These are phyloP conservation scores for Cladosporium sp. DNA, from an alignment of 2,329 filamentous ascomycete genomes.

Conservation along the genomic window DNA sequence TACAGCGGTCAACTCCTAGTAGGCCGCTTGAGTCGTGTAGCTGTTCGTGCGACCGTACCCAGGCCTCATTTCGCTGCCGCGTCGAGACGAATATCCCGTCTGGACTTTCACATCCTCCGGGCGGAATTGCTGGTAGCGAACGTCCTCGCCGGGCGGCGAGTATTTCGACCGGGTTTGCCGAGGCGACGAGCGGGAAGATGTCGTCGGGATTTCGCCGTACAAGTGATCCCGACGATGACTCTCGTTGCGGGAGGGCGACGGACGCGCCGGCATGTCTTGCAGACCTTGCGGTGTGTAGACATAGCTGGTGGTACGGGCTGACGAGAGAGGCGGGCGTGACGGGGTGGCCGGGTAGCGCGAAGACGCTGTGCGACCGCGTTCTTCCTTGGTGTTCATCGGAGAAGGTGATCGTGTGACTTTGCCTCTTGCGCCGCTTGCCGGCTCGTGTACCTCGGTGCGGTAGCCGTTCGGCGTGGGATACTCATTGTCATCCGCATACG, in stretches of 20 bases:
- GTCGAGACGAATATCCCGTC: slow-evolving; percentile 18
- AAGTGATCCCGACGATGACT: slow-evolving; percentile 7
- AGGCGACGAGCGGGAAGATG: slow-evolving; percentile 1
- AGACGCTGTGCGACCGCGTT: slow-evolving; percentile 17
- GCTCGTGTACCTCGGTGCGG: slow-evolving; percentile 21
- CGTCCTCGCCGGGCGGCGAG: slow-evolving; percentile 24
- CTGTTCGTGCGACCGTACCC: slow-evolving; percentile 1
- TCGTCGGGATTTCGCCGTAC: slow-evolving; percentile 11
- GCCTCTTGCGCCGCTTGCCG: background rate
- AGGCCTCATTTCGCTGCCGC: slow-evolving; percentile 16
- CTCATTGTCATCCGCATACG: slow-evolving; percentile 28
- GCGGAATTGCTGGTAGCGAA: slow-evolving; percentile 29
- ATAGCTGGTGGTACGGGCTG: slow-evolving; percentile 24
- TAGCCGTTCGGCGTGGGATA: slow-evolving; percentile 27
- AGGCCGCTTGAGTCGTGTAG: slow-evolving; percentile 8
- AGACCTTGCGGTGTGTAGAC: slow-evolving; percentile 21
- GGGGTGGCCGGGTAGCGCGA: slow-evolving; percentile 18
- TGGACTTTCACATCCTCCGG: slow-evolving; percentile 34
- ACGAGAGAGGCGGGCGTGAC: slow-evolving; percentile 15
- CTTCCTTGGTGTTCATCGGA: slow-evolving; percentile 15
- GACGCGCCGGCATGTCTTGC: slow-evolving; percentile 14
- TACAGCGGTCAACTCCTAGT: background rate
- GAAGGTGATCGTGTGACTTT: slow-evolving; percentile 24
- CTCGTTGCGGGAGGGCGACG: slow-evolving; percentile 14
- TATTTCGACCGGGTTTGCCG: slow-evolving; percentile 22